Evolutionary conservation across 2,329 filamentous ascomycete species (phyloP), one percentile per base, ranked within the genome.

Genomic region (Fusarium longipes): DNA sequence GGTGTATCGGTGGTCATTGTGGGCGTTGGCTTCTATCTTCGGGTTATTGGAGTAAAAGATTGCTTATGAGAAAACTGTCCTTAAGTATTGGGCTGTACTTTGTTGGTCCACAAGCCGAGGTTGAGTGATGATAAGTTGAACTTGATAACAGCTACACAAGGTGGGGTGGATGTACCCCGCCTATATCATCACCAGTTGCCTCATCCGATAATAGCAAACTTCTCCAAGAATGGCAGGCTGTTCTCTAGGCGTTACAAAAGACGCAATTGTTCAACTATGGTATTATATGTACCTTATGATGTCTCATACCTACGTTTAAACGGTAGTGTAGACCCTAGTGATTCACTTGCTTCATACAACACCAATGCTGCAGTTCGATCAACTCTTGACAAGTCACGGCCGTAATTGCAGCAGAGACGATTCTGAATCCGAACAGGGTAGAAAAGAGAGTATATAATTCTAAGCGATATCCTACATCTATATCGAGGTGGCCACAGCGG

Each of bases 81-180:
- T 17, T 12, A 17, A 30, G 10, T 32, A 20, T 8, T 12, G 14
- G 3, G n/a, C n/a, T 20, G 20, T 17, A 20, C 9, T 10, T 7
- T 15, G 10, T 17, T 30, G 35, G 29, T 36, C n/a, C 45, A 10
- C 18, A 47, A 49, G 56, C 49, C 45, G 55, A 66, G 38, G 44
- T 63, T 67, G 57, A 32, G 25, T 63, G 40, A 36, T 32, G 65
- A 61, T 56, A 33, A 48, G 39, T 55, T 56, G 40, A 52, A 44
- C 49, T 33, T 62, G 59, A 57, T 57, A 51, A 45, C 59, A 48
- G 61, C 52, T 53, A 45, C 38, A 58, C 60, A 50, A 56, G 47
- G 65, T 52, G 70, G 68, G 68, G 67, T 68, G 52, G 64, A 64
- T 49, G 60, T 71, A 68, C 70, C 70, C 70, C 70, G 47, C 63